Percentiles rank a stretch among this genome's conserved stretches.
Evolutionary conservation across 2,329 filamentous ascomycete genomes (phyloP).

Genomic region (Aspergillus sp.): DNA sequence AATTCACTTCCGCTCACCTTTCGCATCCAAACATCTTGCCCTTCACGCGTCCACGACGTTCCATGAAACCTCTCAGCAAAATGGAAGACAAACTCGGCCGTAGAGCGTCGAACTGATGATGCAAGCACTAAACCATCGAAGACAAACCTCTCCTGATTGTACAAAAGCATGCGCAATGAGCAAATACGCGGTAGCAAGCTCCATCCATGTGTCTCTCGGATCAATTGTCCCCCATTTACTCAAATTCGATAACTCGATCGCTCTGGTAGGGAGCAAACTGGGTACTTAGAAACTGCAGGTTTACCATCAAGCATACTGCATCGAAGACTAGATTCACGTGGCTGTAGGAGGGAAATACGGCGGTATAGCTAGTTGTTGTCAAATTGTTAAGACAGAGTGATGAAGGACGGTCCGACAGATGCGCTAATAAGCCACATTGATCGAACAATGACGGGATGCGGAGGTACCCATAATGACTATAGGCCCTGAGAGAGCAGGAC

Average conservation of each 20-base stretch:
- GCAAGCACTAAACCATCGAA: slow-evolving; percentile 21
- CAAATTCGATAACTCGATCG: slow-evolving; percentile 33
- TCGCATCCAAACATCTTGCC: slow-evolving; percentile 23
- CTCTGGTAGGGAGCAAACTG: slow-evolving; percentile 41
- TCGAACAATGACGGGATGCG: slow-evolving; percentile 56
- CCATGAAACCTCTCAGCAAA: slow-evolving; percentile 17
- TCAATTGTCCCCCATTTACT: slow-evolving; percentile 33
- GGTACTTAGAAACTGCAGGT: slow-evolving; percentile 49
- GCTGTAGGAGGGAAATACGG: slow-evolving; percentile 59
- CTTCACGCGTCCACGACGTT: slow-evolving; percentile 25
- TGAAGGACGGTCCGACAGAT: slow-evolving; percentile 7
- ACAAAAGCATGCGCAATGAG: slow-evolving; percentile 36
- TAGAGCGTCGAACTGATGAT: slow-evolving; percentile 26
- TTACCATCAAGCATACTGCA: slow-evolving; percentile 44
- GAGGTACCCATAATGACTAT: slow-evolving; percentile 63
- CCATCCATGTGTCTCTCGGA: slow-evolving; percentile 46
- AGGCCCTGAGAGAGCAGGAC: slow-evolving; percentile 65
- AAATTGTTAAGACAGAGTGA: slow-evolving; percentile 39
- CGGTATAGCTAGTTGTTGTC: slow-evolving; percentile 50
- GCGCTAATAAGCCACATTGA: slow-evolving; percentile 34
- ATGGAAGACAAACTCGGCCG: slow-evolving; percentile 20
- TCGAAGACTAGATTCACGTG: slow-evolving; percentile 48
- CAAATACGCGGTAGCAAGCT: slow-evolving; percentile 47
- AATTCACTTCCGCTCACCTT: neutral
- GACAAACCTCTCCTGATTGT: slow-evolving; percentile 11